These are phyloP conservation scores for Teunomyces aglyptinius DNA, from an alignment of 805 yeast species.

Conservation along the genomic window DNA sequence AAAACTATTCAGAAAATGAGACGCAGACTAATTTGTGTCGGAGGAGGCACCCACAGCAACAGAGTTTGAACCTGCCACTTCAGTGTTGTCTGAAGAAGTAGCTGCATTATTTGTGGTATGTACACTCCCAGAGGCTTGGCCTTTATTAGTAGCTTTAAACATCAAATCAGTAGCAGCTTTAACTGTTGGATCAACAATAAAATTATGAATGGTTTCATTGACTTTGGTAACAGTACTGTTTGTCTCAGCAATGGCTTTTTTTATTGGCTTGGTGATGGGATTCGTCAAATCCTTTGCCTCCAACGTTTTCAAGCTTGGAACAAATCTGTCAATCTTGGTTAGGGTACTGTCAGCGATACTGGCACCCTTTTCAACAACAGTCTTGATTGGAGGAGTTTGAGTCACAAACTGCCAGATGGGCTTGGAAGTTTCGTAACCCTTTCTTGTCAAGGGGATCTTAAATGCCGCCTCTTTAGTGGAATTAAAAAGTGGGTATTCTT, in stretches of 20 bases:
- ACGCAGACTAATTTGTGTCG: background rate
- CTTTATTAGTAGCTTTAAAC: background rate
- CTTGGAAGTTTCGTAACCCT: background rate
- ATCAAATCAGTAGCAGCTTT: conserved; percentile 2
- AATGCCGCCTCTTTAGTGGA: conserved; percentile 3
- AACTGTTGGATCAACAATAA: conserved; percentile 1
- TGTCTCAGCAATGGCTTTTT: background rate
- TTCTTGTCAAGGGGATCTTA: conserved; percentile 2
- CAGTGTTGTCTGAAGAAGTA: background rate
- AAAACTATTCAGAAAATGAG: background rate
- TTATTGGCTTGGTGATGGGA: conserved; percentile 47
- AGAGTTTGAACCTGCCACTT: background rate
- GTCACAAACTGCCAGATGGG: conserved; percentile 1
- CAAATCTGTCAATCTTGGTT: conserved; percentile 50
- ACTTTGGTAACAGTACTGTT: background rate
- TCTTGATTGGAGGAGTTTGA: conserved; percentile 35
- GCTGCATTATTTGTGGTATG: background rate
- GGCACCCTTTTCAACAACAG: conserved; percentile 51
- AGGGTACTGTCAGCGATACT: conserved; percentile 55
- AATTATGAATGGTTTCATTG: background rate
- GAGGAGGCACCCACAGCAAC: background rate
- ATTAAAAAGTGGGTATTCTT: conserved; percentile 7
- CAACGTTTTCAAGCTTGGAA: conserved; percentile 60
- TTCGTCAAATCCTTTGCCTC: conserved; percentile 49
- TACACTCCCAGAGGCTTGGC: background rate